These are phyloP conservation scores for Agrocybe pediades DNA, from an alignment of 768 basidiomycete species.

Conservation along the genomic window DNA sequence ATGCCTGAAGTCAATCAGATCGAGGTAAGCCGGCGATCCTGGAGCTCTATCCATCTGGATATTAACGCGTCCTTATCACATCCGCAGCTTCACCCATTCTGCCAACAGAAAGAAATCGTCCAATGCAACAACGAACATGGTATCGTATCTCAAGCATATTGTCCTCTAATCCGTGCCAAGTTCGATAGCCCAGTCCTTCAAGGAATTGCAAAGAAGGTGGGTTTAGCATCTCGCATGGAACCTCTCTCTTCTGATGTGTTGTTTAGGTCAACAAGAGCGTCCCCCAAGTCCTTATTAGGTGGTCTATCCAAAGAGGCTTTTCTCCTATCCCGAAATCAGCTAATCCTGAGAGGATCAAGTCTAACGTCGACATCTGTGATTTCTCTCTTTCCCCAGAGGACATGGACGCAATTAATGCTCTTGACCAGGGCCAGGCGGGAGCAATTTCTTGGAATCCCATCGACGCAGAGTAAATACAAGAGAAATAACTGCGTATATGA, in stretches of 20 bases:
- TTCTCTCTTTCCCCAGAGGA: not conserved
- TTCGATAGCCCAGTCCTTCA: conserved; percentile 55
- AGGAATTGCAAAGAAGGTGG: conserved; percentile 57
- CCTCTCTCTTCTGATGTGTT: too few relatives aligned
- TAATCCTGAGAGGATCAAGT: conserved; percentile 48
- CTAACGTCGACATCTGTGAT: not conserved
- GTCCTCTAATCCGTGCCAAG: conserved; percentile 68
- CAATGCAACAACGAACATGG: conserved; percentile 64
- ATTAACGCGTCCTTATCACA: not conserved
- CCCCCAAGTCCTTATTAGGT: too few relatives aligned
- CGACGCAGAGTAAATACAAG: too few relatives aligned
- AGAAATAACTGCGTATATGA: too few relatives aligned
- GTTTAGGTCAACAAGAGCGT: too few relatives aligned
- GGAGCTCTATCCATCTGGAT: not conserved
- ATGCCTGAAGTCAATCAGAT: conserved; percentile 80
- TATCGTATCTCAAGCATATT: conserved; percentile 75
- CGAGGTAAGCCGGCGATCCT: conserved; percentile 47
- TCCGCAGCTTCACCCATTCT: conserved; percentile 72
- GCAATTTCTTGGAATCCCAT: too few relatives aligned
- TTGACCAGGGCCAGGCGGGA: too few relatives aligned
- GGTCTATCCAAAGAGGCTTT: conserved; percentile 36
- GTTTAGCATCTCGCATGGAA: too few relatives aligned
- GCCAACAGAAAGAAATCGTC: conserved; percentile 79
- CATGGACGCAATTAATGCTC: not conserved
- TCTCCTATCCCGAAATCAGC: conserved; percentile 81